Evolutionary conservation across 352 stramenopile genomes (phyloP).

Genomic region (Phytophthora brassicae): DNA sequence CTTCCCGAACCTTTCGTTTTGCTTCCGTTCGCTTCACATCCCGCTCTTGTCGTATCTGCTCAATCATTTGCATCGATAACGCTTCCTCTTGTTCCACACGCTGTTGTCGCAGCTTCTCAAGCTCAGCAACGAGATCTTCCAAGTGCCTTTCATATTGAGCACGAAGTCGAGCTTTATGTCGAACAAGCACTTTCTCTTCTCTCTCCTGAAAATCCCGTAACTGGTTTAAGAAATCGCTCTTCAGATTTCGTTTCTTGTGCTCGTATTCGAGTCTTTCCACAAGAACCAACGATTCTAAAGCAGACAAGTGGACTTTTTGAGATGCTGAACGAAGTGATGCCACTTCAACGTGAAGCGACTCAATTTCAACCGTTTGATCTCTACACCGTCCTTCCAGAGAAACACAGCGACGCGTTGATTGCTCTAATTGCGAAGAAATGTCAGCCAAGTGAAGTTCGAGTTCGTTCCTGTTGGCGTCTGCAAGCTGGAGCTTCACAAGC

Average conservation of each 20-base stretch:
- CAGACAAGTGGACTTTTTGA: constrained; percentile 54
- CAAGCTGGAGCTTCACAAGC: constrained; percentile 66
- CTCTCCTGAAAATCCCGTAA: constrained; percentile 70
- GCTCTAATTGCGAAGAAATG: constrained; percentile 50
- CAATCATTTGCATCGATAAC: constrained; percentile 45
- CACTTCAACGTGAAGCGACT: constrained; percentile 55
- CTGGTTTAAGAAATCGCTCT: constrained; percentile 60
- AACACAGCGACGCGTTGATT: constrained; percentile 37
- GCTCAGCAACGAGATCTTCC: constrained; percentile 59
- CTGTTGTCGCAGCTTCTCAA: constrained; percentile 56
- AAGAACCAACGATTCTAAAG: constrained; percentile 51
- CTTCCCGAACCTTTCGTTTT: constrained; percentile 43
- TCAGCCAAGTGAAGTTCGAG: constrained; percentile 54
- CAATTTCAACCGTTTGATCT: constrained; percentile 52
- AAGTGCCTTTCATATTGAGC: constrained; percentile 65
- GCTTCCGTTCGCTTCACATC: constrained; percentile 51
- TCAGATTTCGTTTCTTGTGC: constrained; percentile 68
- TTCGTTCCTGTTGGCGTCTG: constrained; percentile 52
- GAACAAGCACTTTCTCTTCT: constrained; percentile 64
- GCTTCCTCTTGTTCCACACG: constrained; percentile 69
- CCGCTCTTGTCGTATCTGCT: constrained; percentile 53
- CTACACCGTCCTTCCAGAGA: constrained; percentile 49
- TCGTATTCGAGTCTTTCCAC: constrained; percentile 69
- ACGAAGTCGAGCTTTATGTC: constrained; percentile 65
- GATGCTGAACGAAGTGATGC: constrained; percentile 45